Base-by-base conservation (phyloP, 768 basidiomycete species). In the Tricholoma matsutake region DNA sequence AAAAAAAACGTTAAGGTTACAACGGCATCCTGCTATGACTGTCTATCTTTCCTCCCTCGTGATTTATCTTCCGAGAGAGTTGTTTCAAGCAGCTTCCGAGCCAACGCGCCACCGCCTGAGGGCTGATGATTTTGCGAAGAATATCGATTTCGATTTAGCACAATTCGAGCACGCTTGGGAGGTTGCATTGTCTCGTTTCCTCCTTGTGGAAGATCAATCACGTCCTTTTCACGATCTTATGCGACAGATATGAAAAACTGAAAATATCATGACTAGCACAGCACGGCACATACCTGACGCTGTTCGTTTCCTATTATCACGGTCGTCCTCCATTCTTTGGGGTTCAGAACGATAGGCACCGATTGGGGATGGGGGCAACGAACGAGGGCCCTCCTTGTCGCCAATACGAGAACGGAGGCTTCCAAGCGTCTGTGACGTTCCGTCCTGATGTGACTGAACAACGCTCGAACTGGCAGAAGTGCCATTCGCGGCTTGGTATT, bases 221-320 rank as follows among this genome's bases (percentile, higher is more conserved):
- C 65, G 51, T 85, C 87, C 68, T 83, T 84, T 49, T 89, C 87
- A 29, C 88, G 88, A 68, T 88, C 88, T 89, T 62, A 29, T 61
- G 54, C 18, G 55, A 51, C 35, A 62, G 61, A 31, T 13, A 51
- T 56, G 25, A 18, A 57, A 61, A 53, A 45, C 52, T 37, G n/a
- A 4, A n/a, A 16, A 56, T 35, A 34, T 54, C 47, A 25, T 14
- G 16, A 16, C 16, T 41, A 31, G 53, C 28, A 59, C 34, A 39
- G 47, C 29, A 59, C 34, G 39, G 47, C 29, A 45, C 83, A 64
- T 74, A 90, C 91, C 91, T 69, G 87, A 83, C 34, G 79, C 73
- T 22, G 86, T 83, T 58, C 91, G 82, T 75, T 93, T 93, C 68
- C 88, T 78, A 60, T 69, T 78, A 62, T 89, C 88, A 53, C 85